Evolutionary conservation across 148 eudicot genomes (phyloP).

Genomic region (Chenopodium quinoa): DNA sequence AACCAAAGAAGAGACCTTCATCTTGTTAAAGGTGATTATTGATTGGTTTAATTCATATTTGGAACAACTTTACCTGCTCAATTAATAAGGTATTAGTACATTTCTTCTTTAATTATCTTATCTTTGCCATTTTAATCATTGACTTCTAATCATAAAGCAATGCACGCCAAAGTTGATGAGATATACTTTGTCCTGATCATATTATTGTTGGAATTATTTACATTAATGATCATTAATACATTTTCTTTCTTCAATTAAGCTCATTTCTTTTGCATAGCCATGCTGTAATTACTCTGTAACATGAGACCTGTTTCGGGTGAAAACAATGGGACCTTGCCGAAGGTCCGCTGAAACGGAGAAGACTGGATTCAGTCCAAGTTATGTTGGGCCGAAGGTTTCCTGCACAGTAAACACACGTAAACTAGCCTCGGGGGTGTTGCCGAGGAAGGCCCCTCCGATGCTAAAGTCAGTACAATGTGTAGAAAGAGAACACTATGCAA

Average conservation of each 20-base stretch:
- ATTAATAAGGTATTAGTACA: background rate
- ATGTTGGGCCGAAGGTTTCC: too few species aligned
- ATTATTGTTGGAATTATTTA: background rate
- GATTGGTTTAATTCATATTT: background rate
- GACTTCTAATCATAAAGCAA: background rate
- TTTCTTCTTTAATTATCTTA: background rate
- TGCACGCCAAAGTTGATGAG: background rate
- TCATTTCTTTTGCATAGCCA: background rate
- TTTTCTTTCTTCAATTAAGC: background rate
- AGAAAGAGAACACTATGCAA: too few species aligned
- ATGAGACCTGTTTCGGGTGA: too few species aligned
- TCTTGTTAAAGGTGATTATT: background rate
- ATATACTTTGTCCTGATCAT: background rate
- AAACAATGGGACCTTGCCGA: too few species aligned
- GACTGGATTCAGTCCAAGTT: too few species aligned
- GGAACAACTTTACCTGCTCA: slow-evolving; percentile 13
- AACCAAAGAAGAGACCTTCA: slow-evolving; percentile 8
- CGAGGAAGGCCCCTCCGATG: too few species aligned
- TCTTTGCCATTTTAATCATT: background rate
- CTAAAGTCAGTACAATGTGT: too few species aligned
- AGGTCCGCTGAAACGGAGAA: too few species aligned
- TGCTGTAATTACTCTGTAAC: too few species aligned
- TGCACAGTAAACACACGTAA: too few species aligned
- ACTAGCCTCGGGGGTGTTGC: too few species aligned
- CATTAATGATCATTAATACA: background rate